Evolutionary conservation across 768 basidiomycete genomes (phyloP).

Genomic region (Lentinula edodes): DNA sequence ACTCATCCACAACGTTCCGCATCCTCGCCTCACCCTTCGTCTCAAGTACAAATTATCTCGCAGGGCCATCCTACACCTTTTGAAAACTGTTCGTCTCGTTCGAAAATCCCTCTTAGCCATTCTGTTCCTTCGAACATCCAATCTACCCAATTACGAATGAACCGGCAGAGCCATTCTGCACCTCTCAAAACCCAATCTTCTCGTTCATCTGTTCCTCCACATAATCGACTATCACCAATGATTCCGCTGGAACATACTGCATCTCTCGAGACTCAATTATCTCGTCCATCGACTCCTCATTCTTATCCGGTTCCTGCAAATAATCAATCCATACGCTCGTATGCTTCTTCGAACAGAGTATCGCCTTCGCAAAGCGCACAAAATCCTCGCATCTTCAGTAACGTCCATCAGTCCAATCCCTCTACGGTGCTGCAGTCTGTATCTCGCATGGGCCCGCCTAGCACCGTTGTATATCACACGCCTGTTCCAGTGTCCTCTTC

Average conservation of each 20-base stretch:
- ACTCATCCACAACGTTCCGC: neutral
- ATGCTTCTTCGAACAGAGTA: too few relatives aligned
- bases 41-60: neutral
- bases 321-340: too few relatives aligned
- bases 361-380: neutral
- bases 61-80: neutral
- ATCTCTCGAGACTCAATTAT: too few relatives aligned
- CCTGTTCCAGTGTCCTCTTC: neutral
- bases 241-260: too few relatives aligned
- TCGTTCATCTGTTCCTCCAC: too few relatives aligned
- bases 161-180: neutral
- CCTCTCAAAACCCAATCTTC: neutral
- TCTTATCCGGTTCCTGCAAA: neutral
- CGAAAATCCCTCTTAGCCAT: neutral
- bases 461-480: neutral
- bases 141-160: neutral
- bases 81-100: neutral
- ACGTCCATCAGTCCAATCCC: neutral
- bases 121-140: neutral
- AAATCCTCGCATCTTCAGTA: neutral
- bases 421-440: too few relatives aligned
- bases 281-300: neutral
- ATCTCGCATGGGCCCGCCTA: neutral
- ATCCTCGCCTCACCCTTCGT: neutral
- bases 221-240: too few relatives aligned